Conservation (phyloP, 306 rosid genomes). For the Cicer chorassanicum region DNA sequence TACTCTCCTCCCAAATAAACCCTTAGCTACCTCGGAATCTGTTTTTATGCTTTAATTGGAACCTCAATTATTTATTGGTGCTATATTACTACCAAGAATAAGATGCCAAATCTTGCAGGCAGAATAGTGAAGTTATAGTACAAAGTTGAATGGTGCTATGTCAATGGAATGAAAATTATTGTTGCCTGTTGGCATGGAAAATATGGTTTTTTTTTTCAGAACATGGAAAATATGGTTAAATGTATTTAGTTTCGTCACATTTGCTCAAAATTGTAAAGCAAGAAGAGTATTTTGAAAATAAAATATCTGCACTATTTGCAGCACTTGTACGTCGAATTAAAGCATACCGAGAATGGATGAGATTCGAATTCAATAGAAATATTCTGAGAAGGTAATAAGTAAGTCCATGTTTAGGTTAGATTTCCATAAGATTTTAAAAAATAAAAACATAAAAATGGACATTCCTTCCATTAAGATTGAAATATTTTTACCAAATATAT, state of each 20-base stretch:
- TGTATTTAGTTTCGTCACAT: not conserved
- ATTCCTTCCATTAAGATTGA: too few species aligned
- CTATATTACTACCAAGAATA: slow-evolving; percentile 45
- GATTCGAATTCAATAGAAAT: too few species aligned
- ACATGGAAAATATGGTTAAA: slow-evolving; percentile 32
- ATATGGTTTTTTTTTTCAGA: not conserved
- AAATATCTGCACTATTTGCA: too few species aligned
- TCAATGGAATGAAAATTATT: slow-evolving; percentile 29
- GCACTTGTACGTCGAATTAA: too few species aligned
- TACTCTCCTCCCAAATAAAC: not conserved
- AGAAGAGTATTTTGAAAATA: too few species aligned
- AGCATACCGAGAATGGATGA: too few species aligned
- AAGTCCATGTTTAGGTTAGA: too few species aligned
- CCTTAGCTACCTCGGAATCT: slow-evolving; percentile 51
- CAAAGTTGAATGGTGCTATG: slow-evolving; percentile 44
- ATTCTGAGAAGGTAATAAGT: too few species aligned
- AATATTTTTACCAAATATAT: too few species aligned
- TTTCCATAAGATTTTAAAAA: too few species aligned
- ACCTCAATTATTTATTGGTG: slow-evolving; percentile 23
- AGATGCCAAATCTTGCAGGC: slow-evolving; percentile 51
- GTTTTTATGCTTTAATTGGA: not conserved
- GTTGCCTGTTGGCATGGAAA: slow-evolving; percentile 18
- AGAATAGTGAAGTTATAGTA: slow-evolving; percentile 10
- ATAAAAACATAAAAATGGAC: too few species aligned
- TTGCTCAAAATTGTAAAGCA: too few species aligned